Evolutionary conservation across 768 basidiomycete genomes (phyloP).

Genomic region (Mycena rebaudengoi): DNA sequence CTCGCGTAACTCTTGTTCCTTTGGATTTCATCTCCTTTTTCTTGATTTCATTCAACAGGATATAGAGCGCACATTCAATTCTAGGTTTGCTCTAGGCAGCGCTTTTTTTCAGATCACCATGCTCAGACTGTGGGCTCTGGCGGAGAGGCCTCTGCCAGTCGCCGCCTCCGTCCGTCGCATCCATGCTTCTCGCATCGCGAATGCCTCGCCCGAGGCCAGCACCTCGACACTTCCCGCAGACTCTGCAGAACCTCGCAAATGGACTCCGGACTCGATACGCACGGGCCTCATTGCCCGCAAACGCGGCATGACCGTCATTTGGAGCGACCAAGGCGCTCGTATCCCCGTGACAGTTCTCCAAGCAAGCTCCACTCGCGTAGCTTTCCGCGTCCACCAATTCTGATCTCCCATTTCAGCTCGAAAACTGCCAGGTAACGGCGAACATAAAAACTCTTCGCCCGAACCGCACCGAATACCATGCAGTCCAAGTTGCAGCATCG

Average conservation of each 20-base stretch:
- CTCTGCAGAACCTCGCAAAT: conserved; percentile 58
- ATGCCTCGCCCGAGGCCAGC: conserved; percentile 41
- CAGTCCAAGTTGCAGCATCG: conserved; percentile 92
- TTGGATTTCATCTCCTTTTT: no score
- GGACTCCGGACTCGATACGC: conserved; percentile 86
- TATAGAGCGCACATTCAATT: no score
- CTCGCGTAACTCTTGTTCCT: no score
- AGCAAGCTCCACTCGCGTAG: conserved; percentile 54
- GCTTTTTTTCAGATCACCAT: conserved; percentile 42
- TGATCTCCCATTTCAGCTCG: conserved; percentile 59
- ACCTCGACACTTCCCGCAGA: conserved; percentile 35
- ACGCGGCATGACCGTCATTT: conserved; percentile 94
- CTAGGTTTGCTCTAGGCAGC: no score
- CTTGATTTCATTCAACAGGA: no score
- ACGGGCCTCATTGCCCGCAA: conserved; percentile 95
- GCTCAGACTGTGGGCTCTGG: conserved; percentile 61
- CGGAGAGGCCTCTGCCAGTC: conserved; percentile 46
- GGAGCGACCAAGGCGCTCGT: conserved; percentile 89
- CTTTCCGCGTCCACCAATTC: neutral
- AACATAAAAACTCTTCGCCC: conserved; percentile 72
- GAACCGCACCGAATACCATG: conserved; percentile 81
- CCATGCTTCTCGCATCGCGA: conserved; percentile 50
- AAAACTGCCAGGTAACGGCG: conserved; percentile 90
- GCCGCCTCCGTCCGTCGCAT: conserved; percentile 46
- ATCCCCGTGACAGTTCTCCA: conserved; percentile 95